Evolutionary conservation across 768 basidiomycete genomes (phyloP).

Genomic region (Mycena vulgaris): DNA sequence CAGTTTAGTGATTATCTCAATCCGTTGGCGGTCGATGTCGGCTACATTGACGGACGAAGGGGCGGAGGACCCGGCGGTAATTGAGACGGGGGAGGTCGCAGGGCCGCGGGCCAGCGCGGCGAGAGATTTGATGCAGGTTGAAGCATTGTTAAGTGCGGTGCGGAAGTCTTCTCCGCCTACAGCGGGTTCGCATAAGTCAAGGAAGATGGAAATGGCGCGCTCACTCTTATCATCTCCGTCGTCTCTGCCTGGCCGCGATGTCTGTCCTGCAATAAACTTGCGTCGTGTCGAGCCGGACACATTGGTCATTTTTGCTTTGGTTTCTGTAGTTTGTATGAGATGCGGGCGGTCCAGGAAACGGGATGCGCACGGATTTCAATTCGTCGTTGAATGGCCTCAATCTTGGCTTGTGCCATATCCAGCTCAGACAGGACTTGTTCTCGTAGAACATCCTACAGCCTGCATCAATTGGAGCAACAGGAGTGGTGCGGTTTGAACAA

Average conservation of each 20-base stretch:
- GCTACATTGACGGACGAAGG: slow-evolving; percentile 53
- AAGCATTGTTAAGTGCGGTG: slow-evolving; percentile 78
- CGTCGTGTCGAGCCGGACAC: slow-evolving; percentile 35
- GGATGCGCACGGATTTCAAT: slow-evolving; percentile 67
- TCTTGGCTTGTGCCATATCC: slow-evolving; percentile 81
- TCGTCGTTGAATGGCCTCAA: slow-evolving; percentile 72
- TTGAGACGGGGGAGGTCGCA: slow-evolving; percentile 48
- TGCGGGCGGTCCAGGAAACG: neutral
- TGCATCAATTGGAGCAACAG: slow-evolving; percentile 14
- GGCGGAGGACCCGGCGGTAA: slow-evolving; percentile 49
- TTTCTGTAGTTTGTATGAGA: slow-evolving; percentile 12
- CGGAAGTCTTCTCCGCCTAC: slow-evolving; percentile 78
- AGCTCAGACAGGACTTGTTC: slow-evolving; percentile 84
- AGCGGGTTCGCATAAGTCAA: neutral
- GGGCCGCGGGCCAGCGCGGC: slow-evolving; percentile 60
- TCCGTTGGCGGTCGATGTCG: slow-evolving; percentile 68
- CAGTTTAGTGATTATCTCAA: slow-evolving; percentile 76
- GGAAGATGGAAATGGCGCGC: neutral
- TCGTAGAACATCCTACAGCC: slow-evolving; percentile 72
- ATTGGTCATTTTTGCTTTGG: slow-evolving; percentile 24
- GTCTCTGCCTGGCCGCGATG: slow-evolving; percentile 49
- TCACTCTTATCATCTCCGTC: slow-evolving; percentile 46
- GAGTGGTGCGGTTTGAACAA: slow-evolving; percentile 8
- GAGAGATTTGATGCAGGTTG: slow-evolving; percentile 70
- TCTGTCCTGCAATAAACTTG: slow-evolving; percentile 34